Percentiles rank a stretch among this genome's conserved stretches.
Evolutionary conservation across 192 early-diverging fungal genomes (phyloP).

Genomic region (Podila minutissima): DNA sequence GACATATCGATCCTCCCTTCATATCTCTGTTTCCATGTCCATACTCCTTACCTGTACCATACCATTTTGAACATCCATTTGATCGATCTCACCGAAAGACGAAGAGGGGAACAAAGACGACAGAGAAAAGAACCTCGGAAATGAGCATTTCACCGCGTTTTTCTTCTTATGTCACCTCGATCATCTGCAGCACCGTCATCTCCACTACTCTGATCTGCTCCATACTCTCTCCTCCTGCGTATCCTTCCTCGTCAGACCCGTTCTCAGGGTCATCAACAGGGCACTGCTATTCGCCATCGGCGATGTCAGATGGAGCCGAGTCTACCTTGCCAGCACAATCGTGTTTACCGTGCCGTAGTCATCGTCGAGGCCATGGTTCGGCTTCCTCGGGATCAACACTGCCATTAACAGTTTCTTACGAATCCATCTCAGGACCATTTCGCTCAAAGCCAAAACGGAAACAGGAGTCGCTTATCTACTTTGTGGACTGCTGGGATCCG

Average conservation of each 20-base stretch:
- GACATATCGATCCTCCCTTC: not conserved
- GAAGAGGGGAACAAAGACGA: not conserved
- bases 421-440: conserved; percentile 1
- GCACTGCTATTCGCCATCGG: not conserved
- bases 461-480: not conserved
- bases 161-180: conserved; percentile 16
- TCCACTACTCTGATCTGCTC: conserved; percentile 33
- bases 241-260: conserved; percentile 1
- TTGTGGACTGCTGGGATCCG: not conserved
- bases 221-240: conserved; percentile 6
- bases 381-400: not conserved
- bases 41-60: not conserved
- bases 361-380: not conserved
- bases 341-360: not conserved
- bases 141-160: conserved; percentile 14
- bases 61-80: not conserved
- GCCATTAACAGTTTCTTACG: not conserved
- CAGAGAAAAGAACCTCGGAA: not conserved
- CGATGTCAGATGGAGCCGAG: not conserved
- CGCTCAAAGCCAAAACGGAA: not conserved
- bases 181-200: conserved; percentile 34
- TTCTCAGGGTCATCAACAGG: not conserved
- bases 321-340: not conserved
- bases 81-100: too few species aligned
- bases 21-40: not conserved